Base-by-base conservation (phyloP, 371 early-diverging fungal genomes). In the Mortierella sp. region DNA sequence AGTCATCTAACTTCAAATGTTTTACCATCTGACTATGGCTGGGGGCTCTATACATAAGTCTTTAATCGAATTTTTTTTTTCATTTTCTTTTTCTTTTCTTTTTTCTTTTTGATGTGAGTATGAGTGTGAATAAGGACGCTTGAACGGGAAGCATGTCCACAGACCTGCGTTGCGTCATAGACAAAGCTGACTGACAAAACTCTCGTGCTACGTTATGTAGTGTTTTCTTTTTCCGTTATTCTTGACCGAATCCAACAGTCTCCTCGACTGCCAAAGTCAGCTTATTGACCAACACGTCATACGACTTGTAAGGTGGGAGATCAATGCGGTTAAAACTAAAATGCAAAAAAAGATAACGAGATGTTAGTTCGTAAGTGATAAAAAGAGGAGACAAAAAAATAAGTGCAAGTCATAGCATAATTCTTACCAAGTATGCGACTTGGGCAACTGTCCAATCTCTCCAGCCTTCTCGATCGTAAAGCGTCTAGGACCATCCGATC, bases 381-480 rank as follows among this genome's bases (percentile, higher is more conserved):
- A 1, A 6, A 26, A 54, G 2, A 15, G 26, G 0, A 37, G n/a
- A 41, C 39, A 19, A 23, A 34, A 7, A 0, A 51, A 17, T 3
- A 47, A 24, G 53, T 15, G 2, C 44, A 19, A 7, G 17, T 43
- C 21, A n/a, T n/a, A n/a, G n/a, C 17, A 6, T n/a, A 6, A 17
- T 43, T 15, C 72, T 72, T 85, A 91, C 93, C 98, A 98, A 6
- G 99, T 97, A 79, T 98, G 99, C 24, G 90, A 87, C 81, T 96
- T 96, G 14, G 99, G 99, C 57, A 98, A 80, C 46, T 89, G 88
- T 11, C 87, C 84, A 12, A 90, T 82, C 53, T 94, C 94, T n/a
- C 97, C 97, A 12, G 72, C 80, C 82, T 96, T 97, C 75, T 99
- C 97, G 61, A 99, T 95, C 5, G 95, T 95, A 78, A 99, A 99